Conservation (phyloP, 805 yeast species). For the Pichia scutulata region DNA sequence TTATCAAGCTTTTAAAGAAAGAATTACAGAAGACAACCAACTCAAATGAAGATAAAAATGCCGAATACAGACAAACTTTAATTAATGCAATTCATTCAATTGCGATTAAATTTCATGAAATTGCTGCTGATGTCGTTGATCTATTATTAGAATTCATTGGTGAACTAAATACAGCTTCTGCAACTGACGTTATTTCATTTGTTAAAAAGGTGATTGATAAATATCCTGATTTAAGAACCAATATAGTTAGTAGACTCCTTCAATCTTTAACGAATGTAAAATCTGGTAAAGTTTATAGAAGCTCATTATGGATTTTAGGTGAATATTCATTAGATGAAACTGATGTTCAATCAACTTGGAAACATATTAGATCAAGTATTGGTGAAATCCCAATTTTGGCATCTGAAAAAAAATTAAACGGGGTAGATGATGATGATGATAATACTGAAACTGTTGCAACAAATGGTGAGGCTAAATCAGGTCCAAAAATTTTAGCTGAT, state of each 20-base stretch:
- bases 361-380: constrained; percentile 66
- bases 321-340: constrained; percentile 72
- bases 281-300: constrained; percentile 87
- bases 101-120: constrained; percentile 83
- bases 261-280: constrained; percentile 56
- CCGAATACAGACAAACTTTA: constrained; percentile 82
- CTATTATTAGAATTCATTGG: constrained; percentile 78
- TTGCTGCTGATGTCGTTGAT: constrained; percentile 86
- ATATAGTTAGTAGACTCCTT: constrained; percentile 58
- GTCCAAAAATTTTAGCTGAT: constrained; percentile 91
- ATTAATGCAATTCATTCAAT: constrained; percentile 83
- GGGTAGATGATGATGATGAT: constrained; percentile 14
- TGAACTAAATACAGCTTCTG: constrained; percentile 78
- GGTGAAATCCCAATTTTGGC: constrained; percentile 91
- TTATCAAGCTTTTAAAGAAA: constrained; percentile 82
- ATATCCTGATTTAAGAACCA: constrained; percentile 68
- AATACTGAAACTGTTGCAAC: neutral
- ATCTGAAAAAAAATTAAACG: constrained; percentile 45
- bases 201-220: constrained; percentile 91
- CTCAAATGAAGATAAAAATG: constrained; percentile 67
- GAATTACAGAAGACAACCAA: constrained; percentile 73
- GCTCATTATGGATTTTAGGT: constrained; percentile 93
- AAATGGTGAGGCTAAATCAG: constrained; percentile 31
- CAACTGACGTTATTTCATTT: constrained; percentile 83
- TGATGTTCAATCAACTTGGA: constrained; percentile 81